Percentiles rank a stretch among this genome's conserved stretches.
Evolutionary conservation across 2,329 filamentous ascomycete genomes (phyloP).

Genomic region (Diaporthe longicolla): DNA sequence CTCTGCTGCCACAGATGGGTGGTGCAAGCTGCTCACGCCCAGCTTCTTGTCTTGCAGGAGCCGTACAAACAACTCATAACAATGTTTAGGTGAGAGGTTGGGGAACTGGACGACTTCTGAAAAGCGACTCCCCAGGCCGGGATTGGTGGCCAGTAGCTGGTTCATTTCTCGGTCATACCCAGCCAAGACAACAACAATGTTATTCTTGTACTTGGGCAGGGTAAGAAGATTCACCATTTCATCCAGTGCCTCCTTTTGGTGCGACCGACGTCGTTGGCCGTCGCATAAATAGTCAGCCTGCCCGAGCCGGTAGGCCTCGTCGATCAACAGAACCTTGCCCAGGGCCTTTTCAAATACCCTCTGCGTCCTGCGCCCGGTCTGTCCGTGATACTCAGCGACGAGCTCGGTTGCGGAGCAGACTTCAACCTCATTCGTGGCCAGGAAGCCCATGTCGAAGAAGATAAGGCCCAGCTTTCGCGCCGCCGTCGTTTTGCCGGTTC

Average conservation of each 20-base stretch:
- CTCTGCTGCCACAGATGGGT: not conserved
- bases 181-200: not conserved
- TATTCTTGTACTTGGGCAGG: not conserved
- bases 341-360: not conserved
- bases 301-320: not conserved
- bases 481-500: not conserved
- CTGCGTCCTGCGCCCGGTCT: not conserved
- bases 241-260: not conserved
- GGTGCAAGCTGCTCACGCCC: not conserved
- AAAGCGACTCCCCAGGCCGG: not conserved
- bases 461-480: not conserved
- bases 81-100: not conserved
- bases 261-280: no score
- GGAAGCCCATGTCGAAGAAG: constrained; percentile 4
- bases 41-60: not conserved
- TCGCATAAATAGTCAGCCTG: no score
- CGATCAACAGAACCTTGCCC: constrained; percentile 1
- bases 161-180: not conserved
- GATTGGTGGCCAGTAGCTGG: not conserved
- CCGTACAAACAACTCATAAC: not conserved
- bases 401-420: not conserved
- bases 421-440: not conserved
- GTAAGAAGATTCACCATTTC: not conserved
- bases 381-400: not conserved
- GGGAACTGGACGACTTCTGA: not conserved